Evolutionary conservation across 148 eudicot genomes (phyloP), one percentile per base, ranked within the genome.

Genomic region (Rheum nobile): DNA sequence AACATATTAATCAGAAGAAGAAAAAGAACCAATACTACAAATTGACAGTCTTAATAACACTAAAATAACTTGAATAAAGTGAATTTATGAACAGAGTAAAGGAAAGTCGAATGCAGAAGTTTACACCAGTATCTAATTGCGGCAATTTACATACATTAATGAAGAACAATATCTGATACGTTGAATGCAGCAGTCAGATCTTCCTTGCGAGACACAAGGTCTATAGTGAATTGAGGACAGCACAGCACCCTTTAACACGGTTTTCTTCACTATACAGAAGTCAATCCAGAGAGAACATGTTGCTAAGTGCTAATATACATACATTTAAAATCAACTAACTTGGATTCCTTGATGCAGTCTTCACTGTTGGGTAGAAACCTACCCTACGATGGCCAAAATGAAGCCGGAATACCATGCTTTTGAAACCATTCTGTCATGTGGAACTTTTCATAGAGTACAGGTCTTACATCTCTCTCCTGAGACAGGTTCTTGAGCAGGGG

Each of bases 351-450:
- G 67, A 26, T 8, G 65, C 26, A 57, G 67, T 57, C 6, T 48
- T n/a, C 21, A 48, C 48, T n/a, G n/a, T 17, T 17, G 29, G 63
- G 28, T 55, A 21, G 63, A 11, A 55, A 31, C 4, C 21, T 48
- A 7, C 22, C 63, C 63, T 55, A 83, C 38, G 77, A 72, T 74
- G 86, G 80, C 91, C 82, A 87, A 35, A 81, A 75, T 74, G 87
- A 81, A 76, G 87, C 80, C 41, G 97, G 96, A 70, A 95, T 88
- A 75, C 97, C 96, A 73, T 91, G 96, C 78, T 91, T 88, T 80
- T 90, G 90, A 83, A 95, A 95, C 99, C 99, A 95, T 81, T 95
- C 97, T 0, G 92, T 91, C 96, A 95, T 95, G 77, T 84, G 96
- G 73, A 91, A 95, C 72, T 84, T 88, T 35, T 95, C 96, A 26